Evolutionary conservation across 2,329 filamentous ascomycete species (phyloP).

Genomic region (Aaosphaeria arxii): DNA sequence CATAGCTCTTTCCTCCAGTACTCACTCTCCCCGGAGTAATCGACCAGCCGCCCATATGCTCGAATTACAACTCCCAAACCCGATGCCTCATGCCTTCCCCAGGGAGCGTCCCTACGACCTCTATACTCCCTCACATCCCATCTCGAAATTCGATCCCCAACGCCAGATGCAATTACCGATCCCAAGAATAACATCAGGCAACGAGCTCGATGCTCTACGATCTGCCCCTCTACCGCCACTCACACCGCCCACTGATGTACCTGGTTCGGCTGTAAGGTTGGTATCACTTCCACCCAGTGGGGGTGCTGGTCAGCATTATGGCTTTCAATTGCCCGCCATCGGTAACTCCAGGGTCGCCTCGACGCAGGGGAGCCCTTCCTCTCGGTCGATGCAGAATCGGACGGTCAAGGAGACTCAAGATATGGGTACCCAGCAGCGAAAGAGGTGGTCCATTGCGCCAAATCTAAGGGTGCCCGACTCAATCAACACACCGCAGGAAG

Average conservation of each 20-base stretch:
- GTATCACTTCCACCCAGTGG: constrained; percentile 26
- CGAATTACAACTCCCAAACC: constrained; percentile 39
- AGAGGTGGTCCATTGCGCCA: constrained; percentile 32
- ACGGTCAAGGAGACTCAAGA: constrained; percentile 3
- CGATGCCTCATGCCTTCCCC: constrained; percentile 40
- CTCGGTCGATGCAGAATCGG: constrained; percentile 8
- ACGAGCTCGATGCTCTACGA: constrained; percentile 20
- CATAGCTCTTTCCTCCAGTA: not conserved
- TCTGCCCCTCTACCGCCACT: constrained; percentile 23
- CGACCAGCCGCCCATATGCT: constrained; percentile 30
- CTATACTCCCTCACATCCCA: constrained; percentile 20
- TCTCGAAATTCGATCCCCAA: constrained; percentile 23
- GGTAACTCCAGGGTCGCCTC: constrained; percentile 31
- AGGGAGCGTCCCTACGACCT: constrained; percentile 33
- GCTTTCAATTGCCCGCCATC: constrained; percentile 34
- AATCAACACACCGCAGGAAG: constrained; percentile 38
- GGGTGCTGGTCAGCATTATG: constrained; percentile 26
- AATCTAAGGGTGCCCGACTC: constrained; percentile 35
- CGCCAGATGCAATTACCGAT: constrained; percentile 33
- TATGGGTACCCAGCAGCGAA: constrained; percentile 7
- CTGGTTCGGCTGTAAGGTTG: constrained; percentile 27
- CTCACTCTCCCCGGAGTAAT: no score
- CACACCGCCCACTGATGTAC: constrained; percentile 31
- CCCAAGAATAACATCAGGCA: constrained; percentile 10
- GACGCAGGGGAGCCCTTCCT: constrained; percentile 20